Evolutionary conservation across 495 filamentous ascomycete genomes (phyloP), one percentile per base, ranked within the genome.

Genomic region (Penicillium cinerascens): DNA sequence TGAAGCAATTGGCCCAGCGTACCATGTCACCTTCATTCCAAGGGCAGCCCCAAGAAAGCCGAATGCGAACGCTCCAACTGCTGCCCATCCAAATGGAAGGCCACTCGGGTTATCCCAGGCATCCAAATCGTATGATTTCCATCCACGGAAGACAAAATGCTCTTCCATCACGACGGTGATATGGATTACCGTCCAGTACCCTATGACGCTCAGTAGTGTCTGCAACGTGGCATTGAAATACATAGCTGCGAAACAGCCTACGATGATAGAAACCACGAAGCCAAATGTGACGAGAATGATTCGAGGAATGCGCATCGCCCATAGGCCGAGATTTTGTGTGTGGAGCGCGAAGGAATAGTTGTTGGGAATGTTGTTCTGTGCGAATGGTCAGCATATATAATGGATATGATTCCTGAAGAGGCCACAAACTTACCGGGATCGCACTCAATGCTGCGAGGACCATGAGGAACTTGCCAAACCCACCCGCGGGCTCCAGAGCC

Each of bases 171-270:
- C 68, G 40, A 90, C 75, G 36, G 78, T 82, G 55, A 82, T 76
- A 66, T 89, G 89, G 54, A 89, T 87, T 15, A 86, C 81, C 2
- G 88, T 78, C 86, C 87, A 91, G 68, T 89, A 90, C 13, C 82
- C 63, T 17, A 66, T 66, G 23, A 64, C 63, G 42, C 60, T 66
- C 1, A 66, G 50, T n/a, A 66, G 51, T 0, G 63, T 66, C 43
- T 61, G 48, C 37, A 66, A 33, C 13, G 63, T 56, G 39, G 60
- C 60, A 27, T 59, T 37, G 16, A 66, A 66, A 42, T 64, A 64
- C 29, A 20, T 51, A 8, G 63, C 60, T 20, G 60, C 63, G 20
- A 50, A 66, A n/a, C 63, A 64, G 0, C 63, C 63, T 4, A 64
- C 46, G 3, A 59, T 54, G 11, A 66, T 44, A 1, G 63, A 57